A percentile compares a stretch with the other conserved stretches of the same genome.
Evolutionary conservation across 345 rosid species (phyloP).

Genomic region (Angophora floribunda): DNA sequence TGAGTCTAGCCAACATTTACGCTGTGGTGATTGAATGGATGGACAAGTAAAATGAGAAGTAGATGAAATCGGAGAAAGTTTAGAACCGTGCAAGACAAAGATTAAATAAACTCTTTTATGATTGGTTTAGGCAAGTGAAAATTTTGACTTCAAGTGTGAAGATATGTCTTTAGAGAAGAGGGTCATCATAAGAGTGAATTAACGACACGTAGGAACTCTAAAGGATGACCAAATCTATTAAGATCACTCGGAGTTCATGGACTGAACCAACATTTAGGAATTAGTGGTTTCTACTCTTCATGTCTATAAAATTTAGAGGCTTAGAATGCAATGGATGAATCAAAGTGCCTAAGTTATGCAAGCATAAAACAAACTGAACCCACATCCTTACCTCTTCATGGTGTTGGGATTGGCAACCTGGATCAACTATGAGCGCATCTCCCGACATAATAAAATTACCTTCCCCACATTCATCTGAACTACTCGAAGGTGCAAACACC

Average conservation of each 20-base stretch:
- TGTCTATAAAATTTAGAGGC: not conserved
- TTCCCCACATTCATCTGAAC: constrained; percentile 16
- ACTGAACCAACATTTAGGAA: not conserved
- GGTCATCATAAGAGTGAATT: not conserved
- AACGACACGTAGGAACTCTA: not conserved
- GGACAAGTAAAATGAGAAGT: not conserved
- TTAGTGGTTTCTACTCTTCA: not conserved
- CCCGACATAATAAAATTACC: constrained; percentile 36
- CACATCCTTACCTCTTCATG: constrained; percentile 44
- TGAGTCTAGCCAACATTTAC: not conserved
- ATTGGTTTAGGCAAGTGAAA: not conserved
- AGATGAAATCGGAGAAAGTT: not conserved
- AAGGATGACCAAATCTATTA: not conserved
- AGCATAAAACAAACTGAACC: not conserved
- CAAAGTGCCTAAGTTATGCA: not conserved
- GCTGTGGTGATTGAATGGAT: not conserved
- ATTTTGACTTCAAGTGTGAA: not conserved
- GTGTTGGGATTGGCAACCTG: constrained; percentile 49
- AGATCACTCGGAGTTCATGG: not conserved
- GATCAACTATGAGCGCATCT: constrained; percentile 86
- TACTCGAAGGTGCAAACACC: constrained; percentile 49
- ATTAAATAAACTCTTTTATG: not conserved
- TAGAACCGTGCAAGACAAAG: not conserved
- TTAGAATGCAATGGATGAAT: not conserved
- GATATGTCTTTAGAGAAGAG: not conserved